Conservation (phyloP, 1,284 basidiomycete species). For the Apiotrichum siamense region DNA sequence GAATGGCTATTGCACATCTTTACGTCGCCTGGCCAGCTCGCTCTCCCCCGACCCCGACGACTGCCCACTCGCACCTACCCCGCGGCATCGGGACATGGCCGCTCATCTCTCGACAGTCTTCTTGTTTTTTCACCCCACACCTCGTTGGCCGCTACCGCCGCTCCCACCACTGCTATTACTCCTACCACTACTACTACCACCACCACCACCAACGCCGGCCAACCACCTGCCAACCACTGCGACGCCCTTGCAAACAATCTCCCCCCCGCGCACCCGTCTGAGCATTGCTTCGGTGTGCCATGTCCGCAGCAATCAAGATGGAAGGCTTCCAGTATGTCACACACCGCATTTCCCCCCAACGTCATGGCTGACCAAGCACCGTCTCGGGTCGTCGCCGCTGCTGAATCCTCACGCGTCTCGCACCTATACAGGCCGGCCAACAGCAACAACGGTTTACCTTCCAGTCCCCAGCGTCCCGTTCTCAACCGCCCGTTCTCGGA, state of each 20-base stretch:
- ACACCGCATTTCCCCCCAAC: background rate
- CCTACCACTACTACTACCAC: too few relatives aligned
- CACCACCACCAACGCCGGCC: too few relatives aligned
- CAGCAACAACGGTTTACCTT: slow-evolving; percentile 5
- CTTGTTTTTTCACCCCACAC: too few relatives aligned
- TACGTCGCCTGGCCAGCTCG: too few relatives aligned
- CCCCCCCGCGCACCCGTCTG: background rate
- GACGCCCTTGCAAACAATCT: background rate
- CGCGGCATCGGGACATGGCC: too few relatives aligned
- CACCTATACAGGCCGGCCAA: slow-evolving; percentile 14
- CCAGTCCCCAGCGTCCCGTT: slow-evolving; percentile 20
- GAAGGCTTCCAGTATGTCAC: slow-evolving; percentile 30
- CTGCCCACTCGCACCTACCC: too few relatives aligned
- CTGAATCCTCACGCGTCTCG: background rate
- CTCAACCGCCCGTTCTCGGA: slow-evolving; percentile 38
- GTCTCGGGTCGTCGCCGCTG: background rate
- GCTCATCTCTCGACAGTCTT: too few relatives aligned
- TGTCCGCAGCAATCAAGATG: slow-evolving; percentile 28
- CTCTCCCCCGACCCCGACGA: too few relatives aligned
- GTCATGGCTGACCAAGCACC: background rate
- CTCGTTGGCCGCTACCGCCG: too few relatives aligned
- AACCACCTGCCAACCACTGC: too few relatives aligned
- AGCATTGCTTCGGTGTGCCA: background rate
- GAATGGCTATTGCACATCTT: too few relatives aligned
- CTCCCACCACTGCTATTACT: too few relatives aligned